Base-by-base conservation (phyloP, 2,329 filamentous ascomycete genomes). In the Mollisia scopiformis region DNA sequence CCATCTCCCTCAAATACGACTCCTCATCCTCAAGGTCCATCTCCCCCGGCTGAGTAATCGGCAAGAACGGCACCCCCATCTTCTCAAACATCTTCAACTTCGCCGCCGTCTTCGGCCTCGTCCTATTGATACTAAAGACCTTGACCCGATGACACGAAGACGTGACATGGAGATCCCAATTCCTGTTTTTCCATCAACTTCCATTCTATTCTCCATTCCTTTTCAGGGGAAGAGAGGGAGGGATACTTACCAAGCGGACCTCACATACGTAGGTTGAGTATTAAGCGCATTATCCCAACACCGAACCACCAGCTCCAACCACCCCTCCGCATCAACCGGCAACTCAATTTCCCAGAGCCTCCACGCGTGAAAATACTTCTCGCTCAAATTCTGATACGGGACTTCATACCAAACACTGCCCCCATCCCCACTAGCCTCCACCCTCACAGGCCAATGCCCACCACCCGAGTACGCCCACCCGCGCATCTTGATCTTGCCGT, bases 401-500 rank as follows among this genome's bases (percentile, higher is more conserved):
- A 89, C 88, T 68, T 89, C 86, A 57, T 84, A 47, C 43, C 88
- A 90, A 1, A 81, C 84, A 58, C 76, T 77, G 39, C 88, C 88
- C 25, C 83, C 84, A 69, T 91, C 87, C 31, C 86, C 76, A 62
- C 83, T 87, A 30, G 90, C 77, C 66, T 90, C 88, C 2, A 91
- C 87, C 19, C 88, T 83, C 49, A 87, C 80, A 64, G 90, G 87
- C 69, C 80, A 80, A 37, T 85, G 81, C 1, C 88, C 88, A 46
- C 88, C 88, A 30, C 88, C 88, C 0, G 86, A 87, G 69, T 88
- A 89, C 2, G 88, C 88, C 70, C 89, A 91, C 0, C 88, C 88
- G 51, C 81, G 78, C 4, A 89, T 70, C 28, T 62, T 66, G 6
- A 72, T 72, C n/a, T 30, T 63, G 2, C 71, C 69, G 11, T 68